Percentiles rank a stretch among this genome's conserved stretches.
These are phyloP conservation scores for Albophoma yamanashiensis DNA, from an alignment of 2,329 filamentous ascomycete genomes.

Conservation along the genomic window DNA sequence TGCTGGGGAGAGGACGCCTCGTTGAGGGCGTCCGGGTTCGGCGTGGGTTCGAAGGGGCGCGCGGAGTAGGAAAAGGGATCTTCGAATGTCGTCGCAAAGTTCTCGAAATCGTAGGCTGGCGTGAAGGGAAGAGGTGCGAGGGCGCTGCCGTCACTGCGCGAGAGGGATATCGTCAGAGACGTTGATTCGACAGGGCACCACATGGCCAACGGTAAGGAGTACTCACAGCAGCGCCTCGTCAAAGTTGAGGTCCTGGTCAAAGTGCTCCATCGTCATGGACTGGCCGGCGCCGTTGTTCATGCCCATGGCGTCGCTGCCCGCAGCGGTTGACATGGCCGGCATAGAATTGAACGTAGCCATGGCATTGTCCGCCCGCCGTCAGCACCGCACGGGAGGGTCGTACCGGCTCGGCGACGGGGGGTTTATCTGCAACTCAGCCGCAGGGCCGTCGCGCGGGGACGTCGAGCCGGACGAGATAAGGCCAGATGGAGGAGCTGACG, in stretches of 20 bases:
- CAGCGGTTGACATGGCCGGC: conserved; percentile 35
- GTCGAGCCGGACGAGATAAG: not conserved
- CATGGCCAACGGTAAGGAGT: not conserved
- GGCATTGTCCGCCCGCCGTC: conserved; percentile 29
- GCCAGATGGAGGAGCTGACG: not conserved
- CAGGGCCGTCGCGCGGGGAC: not conserved
- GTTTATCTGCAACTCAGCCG: not conserved
- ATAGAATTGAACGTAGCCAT: conserved; percentile 51
- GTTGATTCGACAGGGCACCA: not conserved
- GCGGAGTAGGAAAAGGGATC: conserved; percentile 52
- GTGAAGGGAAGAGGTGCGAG: conserved; percentile 39
- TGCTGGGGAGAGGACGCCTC: conserved; percentile 43
- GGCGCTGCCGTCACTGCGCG: conserved; percentile 19
- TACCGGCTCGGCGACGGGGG: conserved; percentile 2
- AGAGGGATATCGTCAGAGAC: not conserved
- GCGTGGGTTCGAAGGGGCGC: conserved; percentile 33
- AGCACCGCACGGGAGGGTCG: conserved; percentile 12
- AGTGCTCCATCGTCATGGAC: conserved; percentile 35
- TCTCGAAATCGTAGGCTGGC: conserved; percentile 49
- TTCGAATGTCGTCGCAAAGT: conserved; percentile 51
- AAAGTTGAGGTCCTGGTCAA: conserved; percentile 42
- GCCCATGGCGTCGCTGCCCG: conserved; percentile 33
- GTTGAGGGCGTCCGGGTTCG: conserved; percentile 30
- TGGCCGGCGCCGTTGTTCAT: conserved; percentile 29
- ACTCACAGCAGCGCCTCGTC: conserved; percentile 47